Evolutionary conservation across 2,329 filamentous ascomycete species (phyloP), one percentile per base, ranked within the genome.

Genomic region (Fusarium scirpi): DNA sequence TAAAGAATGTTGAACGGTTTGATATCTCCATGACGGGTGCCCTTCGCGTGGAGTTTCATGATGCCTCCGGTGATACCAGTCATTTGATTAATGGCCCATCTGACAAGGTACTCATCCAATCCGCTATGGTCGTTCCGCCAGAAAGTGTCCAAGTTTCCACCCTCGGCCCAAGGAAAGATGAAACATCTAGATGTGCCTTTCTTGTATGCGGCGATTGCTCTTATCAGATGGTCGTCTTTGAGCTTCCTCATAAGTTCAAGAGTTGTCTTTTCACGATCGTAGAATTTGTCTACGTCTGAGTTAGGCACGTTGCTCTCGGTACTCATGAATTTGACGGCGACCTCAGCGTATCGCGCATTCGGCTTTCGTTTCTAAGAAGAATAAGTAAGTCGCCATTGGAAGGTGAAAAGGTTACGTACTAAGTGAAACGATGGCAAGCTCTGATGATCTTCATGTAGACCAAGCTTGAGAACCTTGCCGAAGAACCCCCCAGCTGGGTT

Each of bases 101-200:
- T 4, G 18, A 64, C 47, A 8, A 59, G 29, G 1, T 41, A 9
- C 4, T 6, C 1, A 1, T 51, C 25, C 4, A 43, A 29, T 0
- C 34, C 4, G 1, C 34, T 51, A 1, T 10, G 24, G 1, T 3
- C 6, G 6, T n/a, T 40, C 1, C 38, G 27, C 56, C 56, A 64
- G 8, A 64, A 64, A 1, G 34, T 30, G 0, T 41, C 20, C 1
- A 64, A 27, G 7, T 64, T 64, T 1, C 61, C 61, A 2, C 20
- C 44, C n/a, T 59, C 47, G 1, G 61, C 61, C 61, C 61, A 64
- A 1, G 55, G 61, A 11, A 64, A 60, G 15, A 64, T 24, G 3
- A 64, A 60, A 13, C 49, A 60, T 11, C 46, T 25, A 2, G 29
- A 24, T 8, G 8, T 49, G 0, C 46, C 45, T 13, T 27, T 9